Percentiles rank a stretch among this genome's conserved stretches.
Evolutionary conservation across 345 rosid species (phyloP).

Genomic region (Citrus hindsii): DNA sequence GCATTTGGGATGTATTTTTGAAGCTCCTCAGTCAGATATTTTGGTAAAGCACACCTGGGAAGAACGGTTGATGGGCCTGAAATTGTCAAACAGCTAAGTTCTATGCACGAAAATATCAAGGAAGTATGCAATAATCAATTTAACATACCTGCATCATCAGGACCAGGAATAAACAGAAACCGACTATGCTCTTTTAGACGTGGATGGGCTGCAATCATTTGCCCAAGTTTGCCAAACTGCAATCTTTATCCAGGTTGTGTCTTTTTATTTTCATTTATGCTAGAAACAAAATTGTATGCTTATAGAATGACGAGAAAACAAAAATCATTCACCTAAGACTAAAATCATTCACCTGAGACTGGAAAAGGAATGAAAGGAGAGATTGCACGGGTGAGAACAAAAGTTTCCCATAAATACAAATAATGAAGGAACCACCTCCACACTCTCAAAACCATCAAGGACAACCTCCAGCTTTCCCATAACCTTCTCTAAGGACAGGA

Average conservation of each 20-base stretch:
- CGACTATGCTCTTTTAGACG: slow-evolving; percentile 73
- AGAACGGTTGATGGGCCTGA: slow-evolving; percentile 87
- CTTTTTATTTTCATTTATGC: not conserved
- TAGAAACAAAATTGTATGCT: not conserved
- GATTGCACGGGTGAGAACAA: slow-evolving; percentile 78
- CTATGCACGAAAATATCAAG: not conserved
- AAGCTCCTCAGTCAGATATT: slow-evolving; percentile 73
- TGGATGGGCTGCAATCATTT: slow-evolving; percentile 66
- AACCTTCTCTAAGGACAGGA: slow-evolving; percentile 63
- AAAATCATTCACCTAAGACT: slow-evolving; percentile 58
- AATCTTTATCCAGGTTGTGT: slow-evolving; percentile 29
- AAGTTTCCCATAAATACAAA: slow-evolving; percentile 97
- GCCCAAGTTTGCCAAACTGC: slow-evolving; percentile 82
- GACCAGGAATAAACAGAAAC: slow-evolving; percentile 92
- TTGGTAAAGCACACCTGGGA: slow-evolving; percentile 80
- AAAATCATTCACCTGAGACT: slow-evolving; percentile 59
- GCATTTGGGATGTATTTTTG: slow-evolving; percentile 62
- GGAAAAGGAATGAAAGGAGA: slow-evolving; percentile 70
- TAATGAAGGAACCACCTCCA: slow-evolving; percentile 81
- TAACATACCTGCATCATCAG: slow-evolving; percentile 79
- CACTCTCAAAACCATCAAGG: slow-evolving; percentile 73
- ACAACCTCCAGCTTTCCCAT: slow-evolving; percentile 72
- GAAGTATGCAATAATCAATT: not conserved
- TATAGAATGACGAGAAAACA: not conserved
- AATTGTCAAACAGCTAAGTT: slow-evolving; percentile 17